These are phyloP conservation scores for Candida ovalis DNA, from an alignment of 805 yeast genomes.

Conservation along the genomic window DNA sequence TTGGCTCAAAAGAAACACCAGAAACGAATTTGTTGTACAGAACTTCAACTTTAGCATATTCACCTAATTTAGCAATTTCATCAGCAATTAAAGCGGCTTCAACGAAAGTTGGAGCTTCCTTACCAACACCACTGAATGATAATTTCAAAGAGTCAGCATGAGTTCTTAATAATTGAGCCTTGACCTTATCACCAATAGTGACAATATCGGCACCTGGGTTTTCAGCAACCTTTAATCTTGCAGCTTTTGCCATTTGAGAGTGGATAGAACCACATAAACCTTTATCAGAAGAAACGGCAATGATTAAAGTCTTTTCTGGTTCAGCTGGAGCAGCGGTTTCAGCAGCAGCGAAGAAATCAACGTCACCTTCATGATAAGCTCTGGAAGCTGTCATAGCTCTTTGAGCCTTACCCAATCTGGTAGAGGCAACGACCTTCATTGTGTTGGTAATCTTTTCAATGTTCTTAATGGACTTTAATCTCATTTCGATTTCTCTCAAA, in stretches of 20 bases:
- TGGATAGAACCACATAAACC: conserved; percentile 99
- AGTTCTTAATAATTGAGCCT: conserved; percentile 83
- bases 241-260: conserved; percentile 87
- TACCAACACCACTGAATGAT: conserved; percentile 89
- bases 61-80: conserved; percentile 65
- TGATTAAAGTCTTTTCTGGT: conserved; percentile 60
- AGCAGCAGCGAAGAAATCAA: conserved; percentile 74
- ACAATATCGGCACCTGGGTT: conserved; percentile 73
- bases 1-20: conserved; percentile 89
- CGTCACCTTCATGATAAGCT: conserved; percentile 75
- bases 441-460: conserved; percentile 99
- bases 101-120: conserved; percentile 90
- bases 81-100: conserved; percentile 90
- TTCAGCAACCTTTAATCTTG: conserved; percentile 63
- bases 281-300: conserved; percentile 93
- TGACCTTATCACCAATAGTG: conserved; percentile 92
- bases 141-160: conserved; percentile 64
- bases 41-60: conserved; percentile 75
- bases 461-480: conserved; percentile 97
- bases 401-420: conserved; percentile 93
- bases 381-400: conserved; percentile 88
- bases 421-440: conserved; percentile 98
- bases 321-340: conserved; percentile 60
- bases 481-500: conserved; percentile 95
- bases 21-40: conserved; percentile 84